phyloP scores from a whole-genome alignment of 495 filamentous ascomycete genomes.

The Astrocystis sublimbata region DNA sequence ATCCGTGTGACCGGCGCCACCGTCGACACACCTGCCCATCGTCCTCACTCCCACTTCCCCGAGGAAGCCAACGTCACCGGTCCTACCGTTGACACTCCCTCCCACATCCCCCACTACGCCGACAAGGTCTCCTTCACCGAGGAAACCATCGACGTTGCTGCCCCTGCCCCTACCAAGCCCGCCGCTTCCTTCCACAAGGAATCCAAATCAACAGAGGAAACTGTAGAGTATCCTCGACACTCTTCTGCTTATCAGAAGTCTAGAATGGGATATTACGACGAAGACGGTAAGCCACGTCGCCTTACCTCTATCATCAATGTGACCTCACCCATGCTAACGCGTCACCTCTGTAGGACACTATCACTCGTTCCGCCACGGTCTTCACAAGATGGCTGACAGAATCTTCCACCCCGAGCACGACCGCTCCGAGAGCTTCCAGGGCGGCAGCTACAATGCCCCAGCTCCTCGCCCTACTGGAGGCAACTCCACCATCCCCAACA shows the following conservation, averaged over 20 bases:
- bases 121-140: conserved; percentile 44
- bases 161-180: conserved; percentile 42
- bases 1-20: conserved; percentile 36
- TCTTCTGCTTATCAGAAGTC: conserved; percentile 42
- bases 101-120: conserved; percentile 22
- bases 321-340: conserved; percentile 23
- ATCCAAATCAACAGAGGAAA: conserved; percentile 39
- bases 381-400: conserved; percentile 81
- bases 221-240: conserved; percentile 44
- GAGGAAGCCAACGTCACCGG: conserved; percentile 23
- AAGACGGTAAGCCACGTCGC: conserved; percentile 60
- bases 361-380: conserved; percentile 87
- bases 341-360: conserved; percentile 64
- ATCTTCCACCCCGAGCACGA: conserved; percentile 69
- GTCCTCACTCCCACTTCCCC: conserved; percentile 23
- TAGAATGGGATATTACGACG: conserved; percentile 99
- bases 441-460: conserved; percentile 28
- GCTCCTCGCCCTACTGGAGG: conserved; percentile 34
- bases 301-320: too few relatives aligned
- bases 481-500: conserved; percentile 62
- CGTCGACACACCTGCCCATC: conserved; percentile 33
- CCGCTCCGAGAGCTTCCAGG: conserved; percentile 57
- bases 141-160: conserved; percentile 56
- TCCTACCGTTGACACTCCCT: conserved; percentile 39
- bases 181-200: conserved; percentile 42